Conservation (phyloP, 78 protist genomes). For the Bigelowiella natans region DNA sequence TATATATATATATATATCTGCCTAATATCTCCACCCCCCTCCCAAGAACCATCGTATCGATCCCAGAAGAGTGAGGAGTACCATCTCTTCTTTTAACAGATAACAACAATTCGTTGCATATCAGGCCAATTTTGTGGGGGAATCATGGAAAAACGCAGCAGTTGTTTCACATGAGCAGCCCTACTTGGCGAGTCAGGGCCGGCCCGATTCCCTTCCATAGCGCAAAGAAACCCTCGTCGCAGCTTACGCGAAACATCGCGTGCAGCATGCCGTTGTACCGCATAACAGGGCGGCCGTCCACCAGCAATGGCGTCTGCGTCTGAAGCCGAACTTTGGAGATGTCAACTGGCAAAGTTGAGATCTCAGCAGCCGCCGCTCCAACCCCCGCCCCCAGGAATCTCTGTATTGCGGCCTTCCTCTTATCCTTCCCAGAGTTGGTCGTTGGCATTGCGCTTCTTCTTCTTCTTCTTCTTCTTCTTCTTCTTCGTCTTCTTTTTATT, state of each 20-base stretch:
- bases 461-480: too few species aligned
- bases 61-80: too few species aligned
- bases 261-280: conserved; percentile 21
- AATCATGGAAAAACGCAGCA: not conserved
- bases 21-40: too few species aligned
- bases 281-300: not conserved
- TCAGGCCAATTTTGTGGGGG: not conserved
- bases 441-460: too few species aligned
- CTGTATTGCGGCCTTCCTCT: not conserved
- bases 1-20: too few species aligned
- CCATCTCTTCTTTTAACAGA: too few species aligned
- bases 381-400: not conserved
- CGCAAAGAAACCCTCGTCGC: conserved; percentile 18
- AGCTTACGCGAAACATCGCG: not conserved
- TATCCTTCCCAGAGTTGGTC: not conserved
- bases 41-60: too few species aligned
- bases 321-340: conserved; percentile 22
- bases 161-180: too few species aligned
- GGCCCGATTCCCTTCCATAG: conserved; percentile 21
- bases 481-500: too few species aligned
- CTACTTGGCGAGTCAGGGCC: conserved; percentile 25
- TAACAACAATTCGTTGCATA: not conserved
- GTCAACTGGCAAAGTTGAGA: conserved; percentile 19
- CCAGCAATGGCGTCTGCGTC: not conserved
- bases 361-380: conserved; percentile 21